Conservation (phyloP, 306 rosid genomes). For the Cucurbita maxima region DNA sequence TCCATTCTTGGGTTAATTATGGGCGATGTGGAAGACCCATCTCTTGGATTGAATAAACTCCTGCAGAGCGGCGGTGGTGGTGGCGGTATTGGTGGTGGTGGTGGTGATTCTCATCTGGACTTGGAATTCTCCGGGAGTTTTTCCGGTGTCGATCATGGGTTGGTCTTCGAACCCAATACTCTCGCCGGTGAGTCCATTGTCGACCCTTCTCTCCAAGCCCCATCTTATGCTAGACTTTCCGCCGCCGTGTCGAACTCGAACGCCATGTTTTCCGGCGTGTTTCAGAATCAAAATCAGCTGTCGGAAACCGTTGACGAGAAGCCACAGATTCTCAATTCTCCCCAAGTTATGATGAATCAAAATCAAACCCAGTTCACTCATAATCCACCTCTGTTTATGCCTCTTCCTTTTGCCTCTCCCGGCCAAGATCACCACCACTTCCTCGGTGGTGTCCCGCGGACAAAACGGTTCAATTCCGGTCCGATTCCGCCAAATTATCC, state of each 20-base stretch:
- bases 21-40: slow-evolving; percentile 80
- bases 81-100: slow-evolving; percentile 14
- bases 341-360: slow-evolving; percentile 39
- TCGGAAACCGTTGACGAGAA: slow-evolving; percentile 40
- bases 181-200: slow-evolving; percentile 19
- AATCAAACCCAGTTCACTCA: slow-evolving; percentile 43
- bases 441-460: slow-evolving; percentile 37
- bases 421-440: slow-evolving; percentile 37
- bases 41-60: slow-evolving; percentile 66
- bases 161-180: slow-evolving; percentile 26
- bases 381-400: slow-evolving; percentile 43
- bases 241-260: slow-evolving; percentile 5
- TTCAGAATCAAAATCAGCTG: slow-evolving; percentile 31
- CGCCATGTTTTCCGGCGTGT: slow-evolving; percentile 20
- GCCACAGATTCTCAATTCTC: slow-evolving; percentile 42
- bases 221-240: slow-evolving; percentile 14
- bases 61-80: slow-evolving; percentile 34
- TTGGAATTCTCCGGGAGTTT: slow-evolving; percentile 47
- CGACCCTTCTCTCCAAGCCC: slow-evolving; percentile 19
- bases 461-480: slow-evolving; percentile 44
- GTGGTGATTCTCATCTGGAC: slow-evolving; percentile 23
- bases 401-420: slow-evolving; percentile 32
- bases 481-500: slow-evolving; percentile 25
- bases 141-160: slow-evolving; percentile 41
- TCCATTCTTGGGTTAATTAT: slow-evolving; percentile 65